Evolutionary conservation across 208 protist species (phyloP).

Genomic region (Acanthamoeba rhysodes): DNA sequence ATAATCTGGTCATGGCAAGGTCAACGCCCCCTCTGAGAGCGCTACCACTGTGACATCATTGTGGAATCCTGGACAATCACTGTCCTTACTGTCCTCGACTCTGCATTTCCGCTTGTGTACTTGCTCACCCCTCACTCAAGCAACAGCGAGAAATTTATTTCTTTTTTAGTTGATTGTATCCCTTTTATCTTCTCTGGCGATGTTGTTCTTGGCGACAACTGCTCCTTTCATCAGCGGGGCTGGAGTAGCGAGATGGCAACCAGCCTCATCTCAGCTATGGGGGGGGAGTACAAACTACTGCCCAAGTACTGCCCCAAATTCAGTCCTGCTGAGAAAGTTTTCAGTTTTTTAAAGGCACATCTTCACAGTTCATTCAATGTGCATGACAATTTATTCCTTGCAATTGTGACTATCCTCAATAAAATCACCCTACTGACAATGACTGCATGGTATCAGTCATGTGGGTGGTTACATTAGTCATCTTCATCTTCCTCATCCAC

Average conservation of each 20-base stretch:
- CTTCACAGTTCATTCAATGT: not conserved
- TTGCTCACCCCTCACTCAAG: not conserved
- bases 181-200: not conserved
- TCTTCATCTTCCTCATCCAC: not conserved
- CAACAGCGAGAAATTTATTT: not conserved
- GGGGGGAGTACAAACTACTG: not conserved
- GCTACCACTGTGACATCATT: not conserved
- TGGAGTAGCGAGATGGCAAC: not conserved
- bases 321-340: not conserved
- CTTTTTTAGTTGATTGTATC: not conserved
- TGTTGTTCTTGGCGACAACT: not conserved
- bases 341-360: not conserved
- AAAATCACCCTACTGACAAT: not conserved
- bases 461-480: conserved; percentile 7
- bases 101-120: not conserved
- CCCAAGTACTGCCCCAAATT: conserved; percentile 36
- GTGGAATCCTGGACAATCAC: conserved; percentile 10
- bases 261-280: not conserved
- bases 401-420: not conserved
- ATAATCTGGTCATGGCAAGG: not conserved
- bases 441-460: not conserved
- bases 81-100: not conserved
- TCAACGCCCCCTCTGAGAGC: not conserved
- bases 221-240: conserved; percentile 9
- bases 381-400: not conserved